Conservation (phyloP, 345 rosid species). For the Eucalyptus sp. region DNA sequence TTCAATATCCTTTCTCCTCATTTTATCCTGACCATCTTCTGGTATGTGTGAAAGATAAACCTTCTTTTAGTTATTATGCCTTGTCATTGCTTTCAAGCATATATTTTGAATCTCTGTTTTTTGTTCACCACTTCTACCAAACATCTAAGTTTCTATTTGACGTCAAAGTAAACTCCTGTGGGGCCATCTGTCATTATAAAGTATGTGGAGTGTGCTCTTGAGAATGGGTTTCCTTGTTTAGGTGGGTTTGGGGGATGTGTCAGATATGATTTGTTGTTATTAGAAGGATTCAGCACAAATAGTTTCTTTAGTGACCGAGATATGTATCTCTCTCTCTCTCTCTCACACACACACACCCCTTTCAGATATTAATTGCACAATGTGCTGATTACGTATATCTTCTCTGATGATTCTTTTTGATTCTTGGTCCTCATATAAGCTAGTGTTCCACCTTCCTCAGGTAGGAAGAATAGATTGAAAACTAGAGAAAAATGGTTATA, state of each 20-base stretch:
- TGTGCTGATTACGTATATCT: background rate
- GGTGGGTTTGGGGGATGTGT: background rate
- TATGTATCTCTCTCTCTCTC: background rate
- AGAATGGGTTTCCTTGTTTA: background rate
- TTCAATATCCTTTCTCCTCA: background rate
- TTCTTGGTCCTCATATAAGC: background rate
- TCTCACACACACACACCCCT: fast-evolving
- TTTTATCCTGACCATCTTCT: background rate
- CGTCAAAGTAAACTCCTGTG: background rate
- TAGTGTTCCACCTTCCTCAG: background rate
- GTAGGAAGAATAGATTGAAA: background rate
- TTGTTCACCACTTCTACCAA: background rate
- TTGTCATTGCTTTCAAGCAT: background rate
- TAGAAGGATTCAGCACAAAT: background rate
- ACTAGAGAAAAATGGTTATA: background rate
- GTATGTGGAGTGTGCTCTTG: background rate
- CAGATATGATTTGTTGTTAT: background rate
- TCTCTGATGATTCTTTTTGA: background rate
- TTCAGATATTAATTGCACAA: background rate
- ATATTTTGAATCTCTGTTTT: background rate
- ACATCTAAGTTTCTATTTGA: background rate
- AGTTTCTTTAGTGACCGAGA: background rate
- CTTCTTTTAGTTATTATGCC: background rate
- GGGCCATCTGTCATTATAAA: background rate
- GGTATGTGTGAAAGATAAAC: background rate